Base-by-base conservation (phyloP, 2,329 filamentous ascomycete species). In the Dactylellina parvicollis region DNA sequence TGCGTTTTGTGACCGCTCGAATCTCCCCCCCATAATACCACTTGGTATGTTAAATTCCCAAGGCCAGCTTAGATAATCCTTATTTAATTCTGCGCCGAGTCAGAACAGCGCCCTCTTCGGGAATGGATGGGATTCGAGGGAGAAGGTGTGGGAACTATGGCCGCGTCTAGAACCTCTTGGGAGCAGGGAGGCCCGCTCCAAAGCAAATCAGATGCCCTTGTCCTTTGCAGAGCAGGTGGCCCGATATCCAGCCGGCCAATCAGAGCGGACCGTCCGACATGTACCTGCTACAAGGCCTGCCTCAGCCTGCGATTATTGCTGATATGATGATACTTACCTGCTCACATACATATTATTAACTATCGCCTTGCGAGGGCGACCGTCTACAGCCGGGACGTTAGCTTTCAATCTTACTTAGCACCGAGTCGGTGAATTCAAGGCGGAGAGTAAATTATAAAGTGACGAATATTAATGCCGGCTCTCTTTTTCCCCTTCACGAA, bases 141-240 rank as follows among this genome's bases (percentile, higher is more conserved):
- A 46, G 52, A 40, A 60, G 46, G 60, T 66, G 69, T 73, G 69
- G 60, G 69, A 62, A 57, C 69, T 22, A 73, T 73, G 69, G 69
- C 42, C 69, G 69, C 69, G 60, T 73, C 69, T 73, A 73, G 69
- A 73, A 73, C 69, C n/a, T 50, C 54, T 60, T 65, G 54, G 34
- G 49, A 46, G 50, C 67, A 71, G 47, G 59, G 44, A 65, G 47
- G 38, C 7, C 49, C 26, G 36, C 26, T 16, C 32, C 16, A 38
- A 52, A 57, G 36, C 60, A 44, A 65, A 65, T 72, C 67, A 72
- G 52, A 72, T 60, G 67, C 36, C 67, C 59, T 16, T 16, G 54
- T 44, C 24, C 18, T n/a, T n/a, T n/a, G 12, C 62, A 59, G 52
- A 40, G 44, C 50, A 66, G 61, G 61, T 50, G 42, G 50, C 26